Evolutionary conservation across 2,329 filamentous ascomycete genomes (phyloP).

Genomic region (Juglanconis juglandina): DNA sequence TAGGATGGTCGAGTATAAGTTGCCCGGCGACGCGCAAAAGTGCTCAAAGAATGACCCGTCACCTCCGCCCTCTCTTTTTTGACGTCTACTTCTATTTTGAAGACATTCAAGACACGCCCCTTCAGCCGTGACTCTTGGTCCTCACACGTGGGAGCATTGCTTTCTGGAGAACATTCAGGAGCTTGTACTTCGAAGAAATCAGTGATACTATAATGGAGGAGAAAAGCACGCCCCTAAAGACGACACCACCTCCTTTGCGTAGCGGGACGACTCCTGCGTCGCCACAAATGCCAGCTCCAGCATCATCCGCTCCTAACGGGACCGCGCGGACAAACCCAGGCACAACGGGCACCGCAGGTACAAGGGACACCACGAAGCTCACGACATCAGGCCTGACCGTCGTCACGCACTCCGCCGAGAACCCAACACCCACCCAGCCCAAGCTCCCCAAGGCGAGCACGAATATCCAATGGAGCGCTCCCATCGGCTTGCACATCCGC

Average conservation of each 20-base stretch:
- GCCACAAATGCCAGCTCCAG: background rate
- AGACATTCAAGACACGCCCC: background rate
- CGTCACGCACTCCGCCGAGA: background rate
- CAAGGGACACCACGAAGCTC: background rate
- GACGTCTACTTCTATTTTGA: background rate
- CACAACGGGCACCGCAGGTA: background rate
- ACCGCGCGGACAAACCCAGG: background rate
- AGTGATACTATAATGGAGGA: background rate
- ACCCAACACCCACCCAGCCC: background rate
- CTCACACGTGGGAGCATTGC: no score
- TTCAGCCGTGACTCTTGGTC: no score
- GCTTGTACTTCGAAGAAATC: background rate
- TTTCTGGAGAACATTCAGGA: no score
- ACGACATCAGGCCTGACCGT: constrained; percentile 1
- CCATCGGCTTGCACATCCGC: constrained; percentile 34
- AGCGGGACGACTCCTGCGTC: background rate
- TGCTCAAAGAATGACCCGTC: background rate
- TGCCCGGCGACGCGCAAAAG: background rate
- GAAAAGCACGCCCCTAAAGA: background rate
- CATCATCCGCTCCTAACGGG: background rate
- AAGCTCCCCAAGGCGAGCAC: constrained; percentile 26
- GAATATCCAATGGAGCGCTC: constrained; percentile 33
- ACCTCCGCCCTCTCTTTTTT: background rate
- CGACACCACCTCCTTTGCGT: background rate
- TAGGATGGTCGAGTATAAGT: background rate